phyloP scores from a whole-genome alignment of 139 green algal genomes.

The Chlamydomonas schloesseri region DNA sequence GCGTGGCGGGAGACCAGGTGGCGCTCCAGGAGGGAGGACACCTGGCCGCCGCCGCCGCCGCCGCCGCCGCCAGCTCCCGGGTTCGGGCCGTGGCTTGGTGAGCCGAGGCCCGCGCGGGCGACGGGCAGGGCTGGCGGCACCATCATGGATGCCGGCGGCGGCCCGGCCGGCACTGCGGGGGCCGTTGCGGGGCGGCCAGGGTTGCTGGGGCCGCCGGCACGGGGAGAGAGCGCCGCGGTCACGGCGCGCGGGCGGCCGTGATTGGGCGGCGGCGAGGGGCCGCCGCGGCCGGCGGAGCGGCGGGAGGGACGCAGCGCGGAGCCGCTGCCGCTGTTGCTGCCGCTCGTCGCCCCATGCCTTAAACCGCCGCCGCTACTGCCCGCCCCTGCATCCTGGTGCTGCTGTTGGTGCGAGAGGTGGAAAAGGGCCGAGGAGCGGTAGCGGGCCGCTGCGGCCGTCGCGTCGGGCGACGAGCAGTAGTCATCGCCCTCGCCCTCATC shows the following conservation, averaged over 20 bases:
- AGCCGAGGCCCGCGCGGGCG: background rate
- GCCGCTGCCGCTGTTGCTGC: background rate
- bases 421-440: too few species aligned
- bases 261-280: background rate
- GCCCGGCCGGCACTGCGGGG: background rate
- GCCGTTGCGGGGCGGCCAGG: background rate
- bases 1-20: constrained; percentile 30
- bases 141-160: background rate
- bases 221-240: background rate
- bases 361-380: too few species aligned
- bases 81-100: too few species aligned
- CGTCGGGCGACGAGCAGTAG: background rate
- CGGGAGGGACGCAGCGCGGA: background rate
- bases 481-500: background rate
- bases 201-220: background rate
- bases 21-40: constrained; percentile 15
- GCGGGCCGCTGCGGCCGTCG: background rate
- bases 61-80: too few species aligned
- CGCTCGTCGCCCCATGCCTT: background rate
- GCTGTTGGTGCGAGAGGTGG: too few species aligned
- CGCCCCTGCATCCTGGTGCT: too few species aligned
- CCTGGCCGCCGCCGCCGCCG: background rate
- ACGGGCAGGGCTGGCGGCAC: background rate
- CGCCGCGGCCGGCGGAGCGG: background rate
- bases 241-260: background rate